A percentile compares a stretch with the other conserved stretches of the same genome.
These are phyloP conservation scores for Eutrema heterophyllum DNA, from an alignment of 345 rosid species.

Conservation along the genomic window DNA sequence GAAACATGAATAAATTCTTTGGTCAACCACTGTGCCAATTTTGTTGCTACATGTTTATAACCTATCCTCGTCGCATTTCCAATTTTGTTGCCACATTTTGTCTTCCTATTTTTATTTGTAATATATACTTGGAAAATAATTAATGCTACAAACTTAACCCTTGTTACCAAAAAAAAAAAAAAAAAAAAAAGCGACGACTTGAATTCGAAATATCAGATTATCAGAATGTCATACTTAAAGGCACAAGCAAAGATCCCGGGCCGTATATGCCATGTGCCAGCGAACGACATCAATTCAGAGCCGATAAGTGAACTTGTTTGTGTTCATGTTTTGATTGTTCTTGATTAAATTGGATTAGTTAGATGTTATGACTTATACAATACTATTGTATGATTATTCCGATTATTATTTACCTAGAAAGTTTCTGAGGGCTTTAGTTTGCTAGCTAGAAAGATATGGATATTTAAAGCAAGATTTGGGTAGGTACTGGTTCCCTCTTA, in stretches of 20 bases:
- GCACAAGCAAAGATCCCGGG: not conserved
- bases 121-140: not conserved
- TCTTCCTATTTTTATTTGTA: not conserved
- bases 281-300: not conserved
- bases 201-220: not conserved
- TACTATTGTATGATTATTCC: not conserved
- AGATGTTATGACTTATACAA: not conserved
- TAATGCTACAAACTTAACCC: not conserved
- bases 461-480: slow-evolving; percentile 4
- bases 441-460: not conserved
- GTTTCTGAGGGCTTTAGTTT: not conserved
- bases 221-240: not conserved
- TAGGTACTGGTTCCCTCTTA: slow-evolving; percentile 23
- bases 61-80: not conserved
- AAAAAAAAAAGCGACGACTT: too few species aligned
- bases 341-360: not conserved
- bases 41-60: too few species aligned
- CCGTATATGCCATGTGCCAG: not conserved
- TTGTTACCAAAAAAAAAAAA: too few species aligned
- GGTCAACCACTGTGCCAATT: too few species aligned
- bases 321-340: slow-evolving; percentile 1
- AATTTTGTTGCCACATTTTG: not conserved
- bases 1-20: too few species aligned
- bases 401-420: not conserved
- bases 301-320: not conserved